A percentile compares a stretch with the other conserved stretches of the same genome.
Evolutionary conservation across 2,329 filamentous ascomycete species (phyloP).

Genomic region (Colletotrichum sp.): DNA sequence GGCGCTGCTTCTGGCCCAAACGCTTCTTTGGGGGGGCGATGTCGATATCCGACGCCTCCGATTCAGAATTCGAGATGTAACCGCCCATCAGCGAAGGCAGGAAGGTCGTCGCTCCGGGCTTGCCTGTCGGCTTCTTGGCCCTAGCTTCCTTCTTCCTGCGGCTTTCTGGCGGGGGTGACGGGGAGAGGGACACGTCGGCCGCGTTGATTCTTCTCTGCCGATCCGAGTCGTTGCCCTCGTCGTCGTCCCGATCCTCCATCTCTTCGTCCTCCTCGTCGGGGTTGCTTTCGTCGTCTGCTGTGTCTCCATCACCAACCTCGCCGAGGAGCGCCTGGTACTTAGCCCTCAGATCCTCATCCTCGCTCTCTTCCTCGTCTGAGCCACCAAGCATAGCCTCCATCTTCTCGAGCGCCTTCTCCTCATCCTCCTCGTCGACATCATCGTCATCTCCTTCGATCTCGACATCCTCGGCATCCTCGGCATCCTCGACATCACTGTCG

Average conservation of each 20-base stretch:
- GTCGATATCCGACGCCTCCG: slow-evolving; percentile 68
- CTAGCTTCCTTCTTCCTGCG: slow-evolving; percentile 37
- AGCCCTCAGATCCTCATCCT: slow-evolving; percentile 40
- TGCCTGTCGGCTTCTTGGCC: slow-evolving; percentile 6
- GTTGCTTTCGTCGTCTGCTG: slow-evolving; percentile 37
- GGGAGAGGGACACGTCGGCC: slow-evolving; percentile 29
- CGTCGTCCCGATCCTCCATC: slow-evolving; percentile 37
- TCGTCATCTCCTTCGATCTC: slow-evolving; percentile 34
- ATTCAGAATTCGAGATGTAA: slow-evolving; percentile 80
- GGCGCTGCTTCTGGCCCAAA: slow-evolving; percentile 77
- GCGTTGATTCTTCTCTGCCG: slow-evolving; percentile 27
- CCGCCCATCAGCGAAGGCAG: slow-evolving; percentile 79
- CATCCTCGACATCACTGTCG: slow-evolving; percentile 11
- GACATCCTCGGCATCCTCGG: background rate
- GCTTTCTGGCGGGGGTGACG: slow-evolving; percentile 32
- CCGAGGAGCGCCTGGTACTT: slow-evolving; percentile 54
- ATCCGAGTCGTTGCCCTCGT: slow-evolving; percentile 24
- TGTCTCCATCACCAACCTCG: slow-evolving; percentile 45
- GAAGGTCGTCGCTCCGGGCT: slow-evolving; percentile 60
- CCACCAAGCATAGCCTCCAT: slow-evolving; percentile 52
- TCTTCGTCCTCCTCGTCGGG: slow-evolving; percentile 24
- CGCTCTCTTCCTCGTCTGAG: slow-evolving; percentile 45
- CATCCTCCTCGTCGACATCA: slow-evolving; percentile 28
- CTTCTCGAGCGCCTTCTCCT: slow-evolving; percentile 45
- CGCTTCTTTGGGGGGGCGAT: slow-evolving; percentile 72